Evolutionary conservation across 768 basidiomycete species (phyloP), one percentile per base, ranked within the genome.

Genomic region (Pholiota microspora): DNA sequence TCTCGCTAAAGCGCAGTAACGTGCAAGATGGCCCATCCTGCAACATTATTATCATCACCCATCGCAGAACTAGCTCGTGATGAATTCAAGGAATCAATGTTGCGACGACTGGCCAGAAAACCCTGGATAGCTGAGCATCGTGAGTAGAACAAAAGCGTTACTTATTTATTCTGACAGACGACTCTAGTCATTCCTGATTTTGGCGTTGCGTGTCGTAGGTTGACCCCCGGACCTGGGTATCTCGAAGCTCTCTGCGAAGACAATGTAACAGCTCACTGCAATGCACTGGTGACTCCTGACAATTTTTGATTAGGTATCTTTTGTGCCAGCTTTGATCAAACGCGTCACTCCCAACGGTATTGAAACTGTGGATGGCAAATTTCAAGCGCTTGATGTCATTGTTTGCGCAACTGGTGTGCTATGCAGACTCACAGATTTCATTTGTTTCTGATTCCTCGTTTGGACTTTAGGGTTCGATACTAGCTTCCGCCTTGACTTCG

Each of bases 211-310:
- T 88, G 85, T 67, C 74, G 84, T 24, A 74, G 86, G n/a, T 66
- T 86, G 45, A 88, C 86, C 0, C 83, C 85, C 1, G 86, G 84
- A 0, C 83, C 83, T 8, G 85, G 86, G 5, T 88, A 85, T 62
- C 74, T 88, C 28, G 84, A 87, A 59, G 82, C 86, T 0, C 68
- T 88, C 2, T 82, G 79, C 55, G 75, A 80, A 67, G 80, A 82
- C 57, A 86, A 87, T 61, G 86, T 83, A 55, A 29, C n/a, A n/a
- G n/a, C n/a, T n/a, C n/a, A n/a, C n/a, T n/a, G n/a, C n/a, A n/a
- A n/a, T n/a, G n/a, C n/a, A n/a, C n/a, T n/a, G 4, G 21, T 8
- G 5, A 4, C 16, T 4, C 2, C 40, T 8, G 21, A 42, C 10
- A 9, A 23, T 16, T 42, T 23, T 27, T 42, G 12, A 44, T 35